phyloP scores from a whole-genome alignment of 768 basidiomycete genomes.

The Boletellus ananas region DNA sequence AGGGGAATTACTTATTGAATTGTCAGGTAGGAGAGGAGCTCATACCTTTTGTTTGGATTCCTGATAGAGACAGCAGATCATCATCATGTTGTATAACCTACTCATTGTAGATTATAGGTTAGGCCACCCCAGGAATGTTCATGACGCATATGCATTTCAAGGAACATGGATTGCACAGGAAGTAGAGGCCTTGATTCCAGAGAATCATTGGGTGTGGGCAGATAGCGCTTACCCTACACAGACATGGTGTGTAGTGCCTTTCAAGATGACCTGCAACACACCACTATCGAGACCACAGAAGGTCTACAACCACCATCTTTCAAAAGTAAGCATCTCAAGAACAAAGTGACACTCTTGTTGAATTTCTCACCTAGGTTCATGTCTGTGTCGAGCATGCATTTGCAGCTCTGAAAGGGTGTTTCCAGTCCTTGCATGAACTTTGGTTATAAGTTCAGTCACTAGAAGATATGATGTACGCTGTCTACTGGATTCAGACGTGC shows the following conservation, averaged over 20 bases:
- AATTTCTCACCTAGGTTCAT: not conserved
- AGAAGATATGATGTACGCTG: not conserved
- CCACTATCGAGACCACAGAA: not conserved
- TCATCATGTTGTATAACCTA: constrained; percentile 1
- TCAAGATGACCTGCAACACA: not conserved
- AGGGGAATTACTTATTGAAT: constrained; percentile 14
- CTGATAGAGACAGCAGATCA: not conserved
- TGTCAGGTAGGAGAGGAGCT: constrained; percentile 9
- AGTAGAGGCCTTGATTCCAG: not conserved
- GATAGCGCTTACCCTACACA: constrained; percentile 12
- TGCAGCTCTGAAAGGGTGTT: constrained; percentile 3
- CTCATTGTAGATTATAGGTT: not conserved
- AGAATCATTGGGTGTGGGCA: constrained; percentile 10
- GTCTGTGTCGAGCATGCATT: constrained; percentile 7
- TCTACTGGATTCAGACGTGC: not conserved
- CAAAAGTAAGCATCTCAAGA: too few relatives aligned
- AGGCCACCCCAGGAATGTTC: constrained; percentile 7
- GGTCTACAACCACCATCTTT: constrained; percentile 1
- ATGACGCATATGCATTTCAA: constrained; percentile 7
- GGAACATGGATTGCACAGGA: not conserved
- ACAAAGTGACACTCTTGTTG: too few relatives aligned
- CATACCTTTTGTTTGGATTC: not conserved
- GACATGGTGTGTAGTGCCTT: constrained; percentile 5
- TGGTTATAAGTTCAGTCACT: not conserved
- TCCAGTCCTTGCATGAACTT: constrained; percentile 7